Evolutionary conservation across 352 stramenopile genomes (phyloP), one percentile per base, ranked within the genome.

Genomic region (Globisporangium orthogonon): DNA sequence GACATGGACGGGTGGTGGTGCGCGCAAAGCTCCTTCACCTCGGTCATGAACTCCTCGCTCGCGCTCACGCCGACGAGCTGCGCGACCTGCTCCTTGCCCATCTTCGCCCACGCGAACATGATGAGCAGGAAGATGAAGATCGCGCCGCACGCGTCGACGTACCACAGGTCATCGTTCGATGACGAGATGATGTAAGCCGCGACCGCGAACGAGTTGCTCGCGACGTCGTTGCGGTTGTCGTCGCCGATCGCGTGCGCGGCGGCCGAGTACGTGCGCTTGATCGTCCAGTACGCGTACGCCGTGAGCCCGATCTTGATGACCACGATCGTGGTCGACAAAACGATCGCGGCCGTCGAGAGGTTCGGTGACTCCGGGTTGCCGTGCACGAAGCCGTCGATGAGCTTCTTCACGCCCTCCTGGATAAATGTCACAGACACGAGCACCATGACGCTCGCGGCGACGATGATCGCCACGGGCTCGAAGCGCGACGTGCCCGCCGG

Each of bases 161-260:
- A 97, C 92, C 90, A 98, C 11, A 77, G 53, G 13, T 74, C 56
- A 0, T 54, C 91, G 59, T 70, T 58, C 2, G 66, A 62, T 3
- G 74, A 68, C 39, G 72, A 66, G 51, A 86, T 66, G 39, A 76
- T 70, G 59, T 79, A 90, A 3, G 91, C 91, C 0, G 87, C 57
- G 35, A 95, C 80, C 18, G 92, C 92, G 3, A 97, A 87, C 41
- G 72, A 80, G 63, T 98, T 98, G 63, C 73, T 94, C 3, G 98
- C 60, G 30, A 84, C 86, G 73, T 98, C 94, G 70, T 98, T 98
- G 66, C 86, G 88, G 70, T 98, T 96, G 83, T 98, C 93, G 70
- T 97, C 83, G 7, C 84, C 76, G 51, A 89, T 86, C 30, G 76
- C 76, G 23, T 78, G 65, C 6, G 84, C 76, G 17, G 74, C 73